These are phyloP conservation scores for Neurospora hispaniola DNA, from an alignment of 495 filamentous ascomycete genomes.

Conservation along the genomic window DNA sequence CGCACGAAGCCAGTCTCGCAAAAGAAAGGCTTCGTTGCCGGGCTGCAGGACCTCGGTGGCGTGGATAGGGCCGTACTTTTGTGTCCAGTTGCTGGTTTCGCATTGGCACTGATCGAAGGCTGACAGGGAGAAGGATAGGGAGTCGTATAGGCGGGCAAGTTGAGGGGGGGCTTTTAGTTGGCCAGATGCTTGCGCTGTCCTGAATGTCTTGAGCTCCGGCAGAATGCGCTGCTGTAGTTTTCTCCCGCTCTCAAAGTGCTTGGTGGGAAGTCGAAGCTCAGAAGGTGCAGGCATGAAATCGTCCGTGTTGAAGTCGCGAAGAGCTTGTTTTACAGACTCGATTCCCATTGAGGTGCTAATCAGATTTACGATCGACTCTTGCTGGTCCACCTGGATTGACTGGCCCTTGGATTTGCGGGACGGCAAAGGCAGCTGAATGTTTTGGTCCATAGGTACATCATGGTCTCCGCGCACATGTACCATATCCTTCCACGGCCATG, in stretches of 20 bases:
- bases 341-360: conserved; percentile 25
- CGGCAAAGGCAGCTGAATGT: background rate
- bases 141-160: conserved; percentile 48
- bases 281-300: conserved; percentile 27
- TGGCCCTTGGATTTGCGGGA: conserved; percentile 41
- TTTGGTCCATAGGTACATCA: background rate
- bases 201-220: conserved; percentile 21
- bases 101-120: conserved; percentile 74
- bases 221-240: conserved; percentile 34
- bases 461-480: conserved; percentile 44
- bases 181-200: conserved; percentile 1
- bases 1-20: conserved; percentile 76
- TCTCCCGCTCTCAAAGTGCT: conserved; percentile 39
- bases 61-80: conserved; percentile 73
- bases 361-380: conserved; percentile 34
- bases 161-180: conserved; percentile 40
- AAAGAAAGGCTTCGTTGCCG: conserved; percentile 55
- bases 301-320: conserved; percentile 25
- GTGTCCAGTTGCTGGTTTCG: conserved; percentile 63
- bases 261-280: conserved; percentile 35
- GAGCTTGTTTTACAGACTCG: conserved; percentile 8
- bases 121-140: conserved; percentile 49
- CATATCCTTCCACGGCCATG: conserved; percentile 62
- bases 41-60: conserved; percentile 67
- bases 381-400: conserved; percentile 26